phyloP scores from a whole-genome alignment of 2,329 filamentous ascomycete genomes.

The Domatiomyces catenatus region DNA sequence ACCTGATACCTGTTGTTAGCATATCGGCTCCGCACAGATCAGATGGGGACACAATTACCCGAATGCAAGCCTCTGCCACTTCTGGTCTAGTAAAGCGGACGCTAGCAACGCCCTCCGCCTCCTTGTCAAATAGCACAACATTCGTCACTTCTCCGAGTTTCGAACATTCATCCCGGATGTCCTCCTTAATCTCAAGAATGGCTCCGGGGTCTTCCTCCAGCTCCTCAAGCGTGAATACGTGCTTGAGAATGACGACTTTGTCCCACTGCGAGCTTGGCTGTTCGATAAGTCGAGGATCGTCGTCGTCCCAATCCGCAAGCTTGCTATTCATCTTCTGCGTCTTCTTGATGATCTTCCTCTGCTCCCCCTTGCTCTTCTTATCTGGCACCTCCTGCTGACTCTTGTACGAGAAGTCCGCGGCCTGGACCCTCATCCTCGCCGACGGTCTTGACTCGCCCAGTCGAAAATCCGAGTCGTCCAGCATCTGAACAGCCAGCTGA shows the following conservation, averaged over 20 bases:
- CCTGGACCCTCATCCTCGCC: constrained; percentile 64
- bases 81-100: constrained; percentile 63
- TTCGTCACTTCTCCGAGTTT: constrained; percentile 82
- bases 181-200: constrained; percentile 82
- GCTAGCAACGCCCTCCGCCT: constrained; percentile 68
- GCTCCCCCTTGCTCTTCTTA: constrained; percentile 45
- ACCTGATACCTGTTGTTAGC: constrained; percentile 28
- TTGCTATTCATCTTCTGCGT: constrained; percentile 78
- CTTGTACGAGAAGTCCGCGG: constrained; percentile 84
- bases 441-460: constrained; percentile 37
- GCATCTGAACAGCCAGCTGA: constrained; percentile 41
- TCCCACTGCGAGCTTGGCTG: constrained; percentile 48
- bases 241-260: constrained; percentile 71
- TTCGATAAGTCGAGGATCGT: constrained; percentile 50
- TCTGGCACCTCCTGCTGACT: constrained; percentile 53
- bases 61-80: constrained; percentile 56
- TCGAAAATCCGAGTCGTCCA: constrained; percentile 53
- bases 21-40: neutral
- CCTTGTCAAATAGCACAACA: constrained; percentile 76
- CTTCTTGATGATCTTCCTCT: constrained; percentile 80
- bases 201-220: constrained; percentile 71
- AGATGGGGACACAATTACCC: constrained; percentile 23
- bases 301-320: constrained; percentile 89
- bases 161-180: constrained; percentile 76
- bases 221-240: constrained; percentile 83